Base-by-base conservation (phyloP, 83 land plant species). In the Larix sibirica region DNA sequence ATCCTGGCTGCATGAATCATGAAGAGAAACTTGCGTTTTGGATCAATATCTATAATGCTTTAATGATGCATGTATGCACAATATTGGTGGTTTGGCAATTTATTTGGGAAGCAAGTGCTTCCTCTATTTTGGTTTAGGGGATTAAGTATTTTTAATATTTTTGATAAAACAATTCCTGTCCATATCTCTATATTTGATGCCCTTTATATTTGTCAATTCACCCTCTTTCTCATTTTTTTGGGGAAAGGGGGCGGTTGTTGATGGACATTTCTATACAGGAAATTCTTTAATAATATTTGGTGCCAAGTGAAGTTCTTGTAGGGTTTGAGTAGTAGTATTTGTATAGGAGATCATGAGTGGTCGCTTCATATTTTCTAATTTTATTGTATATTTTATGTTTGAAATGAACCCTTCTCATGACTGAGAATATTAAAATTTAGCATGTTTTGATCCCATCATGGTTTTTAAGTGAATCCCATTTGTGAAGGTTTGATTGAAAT, bases 1-100 rank as follows among this genome's bases (percentile, higher is more conserved):
- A 95, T 70, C 94, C 93, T 31, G 66, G 88, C 40, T 68, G 54
- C 66, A 85, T 95, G 93, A 83, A 76, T 36, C 79, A 80, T 64
- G 79, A 91, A 62, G 90, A 88, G 66, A 94, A 86, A 88, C 86
- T 95, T 20, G 96, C 96, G 14, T 92, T 95, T 59, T 95, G 98
- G 98, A 95, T 95, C 69, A 94, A 95, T 79, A 61, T 94, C 16
- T 95, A 95, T 80, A 95, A 95, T 89, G 95, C 96, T 21, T 84
- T 95, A 26, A 87, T 95, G 62, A 95, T 95, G 96, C 98, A 95
- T 89, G 98, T 94, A 80, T 63, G 94, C 6, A 47, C 24, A 74
- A 23, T 42, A 42, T 74, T 42, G 21, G n/a, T 20, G 28, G 59
- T 74, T 74, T 74, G 77, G 17, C 16, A 74, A 23, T 74, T n/a